Base-by-base conservation (phyloP, 192 early-diverging fungal genomes). In the Geranomyces michiganensis region DNA sequence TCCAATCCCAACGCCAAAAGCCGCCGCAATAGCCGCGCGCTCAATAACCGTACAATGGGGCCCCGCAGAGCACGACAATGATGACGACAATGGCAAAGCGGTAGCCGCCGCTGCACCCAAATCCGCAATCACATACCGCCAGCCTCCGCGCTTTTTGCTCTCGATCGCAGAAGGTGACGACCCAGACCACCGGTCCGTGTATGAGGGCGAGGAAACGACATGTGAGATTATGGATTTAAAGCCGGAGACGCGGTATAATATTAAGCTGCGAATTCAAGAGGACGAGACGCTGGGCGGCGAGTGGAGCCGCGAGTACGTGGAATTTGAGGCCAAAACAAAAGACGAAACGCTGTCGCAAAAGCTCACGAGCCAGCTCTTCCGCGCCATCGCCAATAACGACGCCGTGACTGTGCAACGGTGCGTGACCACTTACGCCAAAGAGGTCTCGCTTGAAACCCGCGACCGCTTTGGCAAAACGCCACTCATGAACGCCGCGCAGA, bases 401-500 rank as follows among this genome's bases (percentile, higher is more conserved):
- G 65, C 71, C 15, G 58, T 46, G n/a, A 73, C 64, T 19, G 78
- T 79, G 46, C 24, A 56, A 13, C 36, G 56, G 1, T 62, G 82
- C 32, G 45, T 82, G 30, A 56, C 70, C 13, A 68, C 78, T 33
- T 53, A 79, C 49, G 53, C 75, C 13, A 66, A 70, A 33, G 72
- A 80, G 32, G 69, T 85, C 21, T 72, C 69, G n/a, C 44, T 82
- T 27, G 83, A 82, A 53, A 73, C 79, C 43, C 47, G 83, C 10
- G 83, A 85, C 56, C 73, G 77, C 32, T 70, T 67, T 29, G 83
- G 83, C 9, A 77, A 79, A 67, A 85, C 80, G 21, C 63, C 79
- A 29, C 59, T 82, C 45, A 85, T 85, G 83, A 72, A 79, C 48
- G 83, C 83, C 4, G 77, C 75, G 29, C 79, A 82, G 48, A 51